phyloP scores from a whole-genome alignment of 208 protist species.

The Leishmania amazonensis region DNA sequence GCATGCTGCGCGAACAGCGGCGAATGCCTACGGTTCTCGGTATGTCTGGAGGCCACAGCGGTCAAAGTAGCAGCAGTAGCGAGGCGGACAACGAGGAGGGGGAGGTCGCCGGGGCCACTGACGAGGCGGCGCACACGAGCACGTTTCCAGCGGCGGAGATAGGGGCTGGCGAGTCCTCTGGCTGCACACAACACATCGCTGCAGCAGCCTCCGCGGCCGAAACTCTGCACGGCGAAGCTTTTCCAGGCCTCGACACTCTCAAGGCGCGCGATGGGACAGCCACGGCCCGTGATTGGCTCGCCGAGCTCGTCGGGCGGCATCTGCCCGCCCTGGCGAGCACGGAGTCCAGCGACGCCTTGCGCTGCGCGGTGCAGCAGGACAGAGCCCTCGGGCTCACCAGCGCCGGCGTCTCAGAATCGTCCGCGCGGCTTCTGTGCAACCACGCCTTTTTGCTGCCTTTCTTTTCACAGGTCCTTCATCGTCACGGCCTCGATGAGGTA shows the following conservation, averaged over 20 bases:
- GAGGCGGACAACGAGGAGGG: background rate
- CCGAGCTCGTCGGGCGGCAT: background rate
- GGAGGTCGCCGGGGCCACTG: background rate
- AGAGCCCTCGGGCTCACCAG: constrained; percentile 35
- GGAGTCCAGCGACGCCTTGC: background rate
- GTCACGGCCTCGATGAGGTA: constrained; percentile 21
- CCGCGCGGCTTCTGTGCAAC: constrained; percentile 62
- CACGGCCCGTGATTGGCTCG: background rate
- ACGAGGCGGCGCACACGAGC: background rate
- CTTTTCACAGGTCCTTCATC: constrained; percentile 37
- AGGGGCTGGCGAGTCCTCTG: background rate
- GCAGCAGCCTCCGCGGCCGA: background rate
- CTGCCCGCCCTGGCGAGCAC: constrained; percentile 13
- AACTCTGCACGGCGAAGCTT: background rate
- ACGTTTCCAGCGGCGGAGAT: background rate
- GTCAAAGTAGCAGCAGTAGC: background rate
- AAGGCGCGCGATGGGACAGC: background rate
- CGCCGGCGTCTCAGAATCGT: constrained; percentile 42
- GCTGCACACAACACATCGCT: background rate
- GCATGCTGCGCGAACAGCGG: constrained; percentile 58
- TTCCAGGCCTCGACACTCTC: background rate
- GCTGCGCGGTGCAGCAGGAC: background rate
- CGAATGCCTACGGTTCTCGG: constrained; percentile 25
- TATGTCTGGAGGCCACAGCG: background rate
- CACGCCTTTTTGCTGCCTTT: constrained; percentile 65